phyloP scores from a whole-genome alignment of 2,329 filamentous ascomycete species.

The Aspergillus fijiensis region DNA sequence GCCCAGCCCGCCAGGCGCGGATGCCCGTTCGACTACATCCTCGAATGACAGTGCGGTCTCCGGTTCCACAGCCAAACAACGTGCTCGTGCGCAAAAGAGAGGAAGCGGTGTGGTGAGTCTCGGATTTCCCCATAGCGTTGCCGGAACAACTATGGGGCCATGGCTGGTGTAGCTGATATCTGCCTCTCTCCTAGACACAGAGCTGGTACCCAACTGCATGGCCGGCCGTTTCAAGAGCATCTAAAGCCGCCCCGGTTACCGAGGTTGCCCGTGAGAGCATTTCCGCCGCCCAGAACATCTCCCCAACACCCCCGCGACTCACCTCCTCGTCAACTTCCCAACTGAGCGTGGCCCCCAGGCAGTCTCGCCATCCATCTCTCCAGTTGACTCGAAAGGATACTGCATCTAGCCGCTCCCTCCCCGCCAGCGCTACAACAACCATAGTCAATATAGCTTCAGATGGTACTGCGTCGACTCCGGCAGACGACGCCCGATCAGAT shows the following conservation, averaged over 20 bases:
- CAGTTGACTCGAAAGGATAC: conserved; percentile 44
- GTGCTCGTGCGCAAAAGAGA: conserved; percentile 28
- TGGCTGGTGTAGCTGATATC: conserved; percentile 12
- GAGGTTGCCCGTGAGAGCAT: conserved; percentile 53
- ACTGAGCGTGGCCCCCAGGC: conserved; percentile 24
- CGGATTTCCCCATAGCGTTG: not conserved
- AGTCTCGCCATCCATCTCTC: conserved; percentile 37
- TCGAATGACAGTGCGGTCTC: conserved; percentile 24
- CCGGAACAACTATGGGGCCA: not conserved
- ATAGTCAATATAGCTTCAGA: conserved; percentile 47
- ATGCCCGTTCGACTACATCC: conserved; percentile 22
- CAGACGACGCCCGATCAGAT: conserved; percentile 22
- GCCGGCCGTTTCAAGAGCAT: conserved; percentile 38
- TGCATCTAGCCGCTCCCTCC: conserved; percentile 45
- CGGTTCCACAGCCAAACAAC: conserved; percentile 20
- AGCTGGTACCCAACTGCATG: conserved; percentile 49
- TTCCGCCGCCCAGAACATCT: conserved; percentile 41
- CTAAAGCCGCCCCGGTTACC: conserved; percentile 50
- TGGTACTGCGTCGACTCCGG: conserved; percentile 34
- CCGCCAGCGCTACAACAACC: conserved; percentile 47
- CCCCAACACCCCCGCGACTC: conserved; percentile 28
- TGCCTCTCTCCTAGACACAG: conserved; percentile 19
- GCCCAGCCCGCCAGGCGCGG: conserved; percentile 37
- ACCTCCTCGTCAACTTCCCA: conserved; percentile 33
- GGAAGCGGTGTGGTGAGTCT: conserved; percentile 32